Evolutionary conservation across 768 basidiomycete species (phyloP).

Genomic region (Daedaleopsis sinensis): DNA sequence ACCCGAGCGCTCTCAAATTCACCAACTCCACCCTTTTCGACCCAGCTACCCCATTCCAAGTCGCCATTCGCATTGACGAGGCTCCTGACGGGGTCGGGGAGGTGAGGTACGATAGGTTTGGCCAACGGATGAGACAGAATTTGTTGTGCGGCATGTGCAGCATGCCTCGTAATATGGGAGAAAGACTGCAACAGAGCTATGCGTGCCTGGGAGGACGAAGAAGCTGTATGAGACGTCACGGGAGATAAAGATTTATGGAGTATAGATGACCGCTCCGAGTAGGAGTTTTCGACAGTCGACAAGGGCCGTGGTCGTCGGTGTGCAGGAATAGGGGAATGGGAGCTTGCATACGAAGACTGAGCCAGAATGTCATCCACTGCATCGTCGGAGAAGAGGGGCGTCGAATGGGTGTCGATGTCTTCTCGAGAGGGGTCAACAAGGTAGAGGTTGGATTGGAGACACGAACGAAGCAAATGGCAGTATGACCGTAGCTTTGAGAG

Average conservation of each 20-base stretch:
- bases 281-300: slow-evolving; percentile 52
- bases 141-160: slow-evolving; percentile 91
- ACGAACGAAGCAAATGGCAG: slow-evolving; percentile 82
- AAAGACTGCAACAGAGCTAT: slow-evolving; percentile 90
- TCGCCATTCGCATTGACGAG: slow-evolving; percentile 90
- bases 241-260: slow-evolving; percentile 76
- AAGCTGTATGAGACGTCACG: slow-evolving; percentile 51
- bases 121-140: slow-evolving; percentile 95
- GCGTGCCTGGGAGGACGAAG: slow-evolving; percentile 66
- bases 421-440: slow-evolving; percentile 89
- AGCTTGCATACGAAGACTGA: slow-evolving; percentile 75
- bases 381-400: slow-evolving; percentile 80
- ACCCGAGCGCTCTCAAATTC: slow-evolving; percentile 97
- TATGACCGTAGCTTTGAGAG: slow-evolving; percentile 75
- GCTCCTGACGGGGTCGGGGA: slow-evolving; percentile 91
- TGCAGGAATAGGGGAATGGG: slow-evolving; percentile 81
- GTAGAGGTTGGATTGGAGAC: slow-evolving; percentile 82
- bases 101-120: slow-evolving; percentile 93
- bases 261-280: slow-evolving; percentile 71
- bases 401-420: slow-evolving; percentile 93
- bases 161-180: slow-evolving; percentile 91
- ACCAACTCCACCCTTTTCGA: slow-evolving; percentile 89
- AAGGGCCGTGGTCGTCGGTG: slow-evolving; percentile 77
- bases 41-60: slow-evolving; percentile 92
- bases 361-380: slow-evolving; percentile 87